Evolutionary conservation across 495 filamentous ascomycete species (phyloP), one percentile per base, ranked within the genome.

Genomic region (Copromyces sp.): DNA sequence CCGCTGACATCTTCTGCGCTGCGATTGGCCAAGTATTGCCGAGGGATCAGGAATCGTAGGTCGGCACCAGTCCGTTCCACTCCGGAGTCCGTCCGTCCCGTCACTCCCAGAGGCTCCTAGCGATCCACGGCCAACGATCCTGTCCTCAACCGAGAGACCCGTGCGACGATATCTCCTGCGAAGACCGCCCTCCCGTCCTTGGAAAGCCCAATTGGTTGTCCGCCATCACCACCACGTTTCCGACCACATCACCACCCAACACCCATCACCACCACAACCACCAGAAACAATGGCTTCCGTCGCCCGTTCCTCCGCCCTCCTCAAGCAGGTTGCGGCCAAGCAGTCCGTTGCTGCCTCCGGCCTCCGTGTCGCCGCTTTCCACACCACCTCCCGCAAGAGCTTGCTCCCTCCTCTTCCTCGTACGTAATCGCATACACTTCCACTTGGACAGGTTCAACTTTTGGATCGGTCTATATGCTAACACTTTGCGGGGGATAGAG

Each of bases 321-420:
- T 88, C 72, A 82, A 84, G 79, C 86, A 87, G 79, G 65, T 77
- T 76, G 71, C 79, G 47, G 78, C 74, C 45, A 74, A 70, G 68
- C 73, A 74, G 20, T 71, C 68, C 72, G 70, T 76, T 71, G 71
- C 83, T 70, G 75, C 80, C 75, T 77, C 79, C 70, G 77, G 75
- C 70, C 70, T 80, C 39, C 81, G 82, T 69, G 79, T 88, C 70
- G 86, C 91, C 41, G 89, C 89, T 77, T 94, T 94, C 87, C 91
- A 93, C 80, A 89, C 89, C 75, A 91, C 90, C 59, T 84, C 87
- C 77, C 85, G 84, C 81, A 88, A 86, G 81, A 82, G 83, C 77
- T 89, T 94, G 79, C 87, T 94, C 72, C 90, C 91, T 47, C 73
- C 72, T 74, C 74, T 44, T 70, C 76, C 78, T 44, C 80, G 80